Percentiles rank a stretch among this genome's conserved stretches.
Evolutionary conservation across 257 asterid species (phyloP).

Genomic region (Solanum pinnatisectum): DNA sequence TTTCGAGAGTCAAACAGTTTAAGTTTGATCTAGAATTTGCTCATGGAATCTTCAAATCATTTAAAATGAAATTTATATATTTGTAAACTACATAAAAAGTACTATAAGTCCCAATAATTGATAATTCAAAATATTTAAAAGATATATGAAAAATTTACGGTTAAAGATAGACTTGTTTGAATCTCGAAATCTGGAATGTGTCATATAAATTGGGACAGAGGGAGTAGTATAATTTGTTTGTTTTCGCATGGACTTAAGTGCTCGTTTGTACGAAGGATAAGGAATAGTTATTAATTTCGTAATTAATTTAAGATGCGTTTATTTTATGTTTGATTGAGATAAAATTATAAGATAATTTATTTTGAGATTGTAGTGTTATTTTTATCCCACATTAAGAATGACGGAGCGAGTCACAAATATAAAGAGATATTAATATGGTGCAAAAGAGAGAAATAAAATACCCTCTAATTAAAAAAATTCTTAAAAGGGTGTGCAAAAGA

Average conservation of each 20-base stretch:
- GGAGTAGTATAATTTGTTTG: background rate
- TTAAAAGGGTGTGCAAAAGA: background rate
- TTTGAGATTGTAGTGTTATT: fast-evolving
- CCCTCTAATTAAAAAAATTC: too few relatives aligned
- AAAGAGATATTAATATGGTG: background rate
- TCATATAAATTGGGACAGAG: too few relatives aligned
- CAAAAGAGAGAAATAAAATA: background rate
- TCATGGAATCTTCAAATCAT: too few relatives aligned
- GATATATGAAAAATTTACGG: too few relatives aligned
- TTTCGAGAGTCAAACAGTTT: too few relatives aligned
- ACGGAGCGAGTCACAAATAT: background rate
- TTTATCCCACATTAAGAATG: fast-evolving
- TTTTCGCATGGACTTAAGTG: background rate
- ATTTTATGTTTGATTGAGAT: background rate
- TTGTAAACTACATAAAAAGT: too few relatives aligned
- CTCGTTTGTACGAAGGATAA: background rate
- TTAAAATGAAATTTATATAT: too few relatives aligned
- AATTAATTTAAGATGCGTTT: background rate
- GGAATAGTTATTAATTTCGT: background rate
- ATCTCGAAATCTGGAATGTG: too few relatives aligned
- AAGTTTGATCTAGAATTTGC: too few relatives aligned
- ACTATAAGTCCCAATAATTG: too few relatives aligned
- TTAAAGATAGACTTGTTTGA: too few relatives aligned
- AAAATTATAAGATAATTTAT: background rate
- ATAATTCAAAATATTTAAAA: too few relatives aligned